Evolutionary conservation across 1,284 basidiomycete genomes (phyloP).

Genomic region (Microbotryum violaceum): DNA sequence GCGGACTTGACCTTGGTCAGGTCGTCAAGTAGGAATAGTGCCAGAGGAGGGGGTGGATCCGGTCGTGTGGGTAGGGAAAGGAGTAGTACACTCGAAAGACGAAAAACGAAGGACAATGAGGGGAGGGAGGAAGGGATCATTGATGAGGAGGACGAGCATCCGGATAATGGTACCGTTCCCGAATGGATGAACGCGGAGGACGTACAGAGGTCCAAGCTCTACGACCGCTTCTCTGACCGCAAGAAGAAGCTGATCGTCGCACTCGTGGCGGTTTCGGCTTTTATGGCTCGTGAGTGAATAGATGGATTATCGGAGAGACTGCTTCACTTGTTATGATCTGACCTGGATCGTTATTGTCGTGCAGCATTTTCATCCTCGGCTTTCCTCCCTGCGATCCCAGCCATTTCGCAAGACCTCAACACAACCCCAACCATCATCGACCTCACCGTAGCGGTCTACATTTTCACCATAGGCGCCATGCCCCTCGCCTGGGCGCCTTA

Average conservation of each 20-base stretch:
- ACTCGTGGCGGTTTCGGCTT: slow-evolving; percentile 50
- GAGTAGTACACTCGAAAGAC: too few species aligned
- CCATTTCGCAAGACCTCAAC: slow-evolving; percentile 55
- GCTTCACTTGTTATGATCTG: too few species aligned
- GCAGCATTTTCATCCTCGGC: slow-evolving; percentile 60
- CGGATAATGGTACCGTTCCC: slow-evolving; percentile 16
- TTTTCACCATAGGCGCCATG: slow-evolving; percentile 41
- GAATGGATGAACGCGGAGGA: slow-evolving; percentile 9
- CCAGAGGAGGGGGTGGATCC: too few species aligned
- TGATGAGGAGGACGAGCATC: slow-evolving; percentile 13
- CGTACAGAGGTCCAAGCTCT: slow-evolving; percentile 37
- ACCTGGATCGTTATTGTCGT: background rate
- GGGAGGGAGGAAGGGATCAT: background rate
- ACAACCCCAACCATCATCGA: slow-evolving; percentile 53
- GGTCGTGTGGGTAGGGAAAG: too few species aligned
- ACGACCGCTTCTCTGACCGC: slow-evolving; percentile 48
- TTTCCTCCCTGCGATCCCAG: slow-evolving; percentile 61
- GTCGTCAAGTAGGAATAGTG: slow-evolving; percentile 45
- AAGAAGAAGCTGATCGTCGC: slow-evolving; percentile 49
- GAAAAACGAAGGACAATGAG: background rate
- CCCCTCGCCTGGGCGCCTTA: slow-evolving; percentile 53
- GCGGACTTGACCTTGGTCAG: slow-evolving; percentile 61
- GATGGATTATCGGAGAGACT: background rate
- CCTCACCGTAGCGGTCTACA: slow-evolving; percentile 49
- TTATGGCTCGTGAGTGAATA: slow-evolving; percentile 49